Evolutionary conservation across 805 yeast genomes (phyloP).

Genomic region (Wickerhamiella hasegawae): DNA sequence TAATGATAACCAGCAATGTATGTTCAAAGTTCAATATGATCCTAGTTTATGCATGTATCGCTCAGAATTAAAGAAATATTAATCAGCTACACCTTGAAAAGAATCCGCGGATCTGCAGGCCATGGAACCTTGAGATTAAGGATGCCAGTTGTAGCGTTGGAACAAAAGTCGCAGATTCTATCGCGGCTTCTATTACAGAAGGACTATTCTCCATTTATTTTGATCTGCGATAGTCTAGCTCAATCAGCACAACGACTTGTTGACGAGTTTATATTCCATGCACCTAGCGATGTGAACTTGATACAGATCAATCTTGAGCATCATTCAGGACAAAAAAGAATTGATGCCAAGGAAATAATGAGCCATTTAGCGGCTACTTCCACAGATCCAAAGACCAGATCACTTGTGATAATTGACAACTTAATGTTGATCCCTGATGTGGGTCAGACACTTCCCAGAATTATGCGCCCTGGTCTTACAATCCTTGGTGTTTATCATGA

Average conservation of each 20-base stretch:
- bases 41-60: no score
- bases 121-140: no score
- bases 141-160: constrained; percentile 4
- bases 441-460: constrained; percentile 32
- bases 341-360: background rate
- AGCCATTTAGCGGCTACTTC: no score
- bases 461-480: constrained; percentile 28
- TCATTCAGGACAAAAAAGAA: background rate
- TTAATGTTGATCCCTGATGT: constrained; percentile 42
- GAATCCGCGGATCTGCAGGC: no score
- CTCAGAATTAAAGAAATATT: no score
- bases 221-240: constrained; percentile 50
- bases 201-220: constrained; percentile 59
- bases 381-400: no score
- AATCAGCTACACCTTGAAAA: no score
- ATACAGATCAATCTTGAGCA: constrained; percentile 1
- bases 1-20: no score
- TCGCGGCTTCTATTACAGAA: constrained; percentile 51
- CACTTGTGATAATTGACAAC: constrained; percentile 42
- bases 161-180: constrained; percentile 31
- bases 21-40: no score
- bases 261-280: constrained; percentile 37
- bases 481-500: constrained; percentile 12
- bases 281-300: constrained; percentile 11
- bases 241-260: constrained; percentile 50